phyloP scores from a whole-genome alignment of 2,329 filamentous ascomycete genomes.

The Trichoderma koningii region DNA sequence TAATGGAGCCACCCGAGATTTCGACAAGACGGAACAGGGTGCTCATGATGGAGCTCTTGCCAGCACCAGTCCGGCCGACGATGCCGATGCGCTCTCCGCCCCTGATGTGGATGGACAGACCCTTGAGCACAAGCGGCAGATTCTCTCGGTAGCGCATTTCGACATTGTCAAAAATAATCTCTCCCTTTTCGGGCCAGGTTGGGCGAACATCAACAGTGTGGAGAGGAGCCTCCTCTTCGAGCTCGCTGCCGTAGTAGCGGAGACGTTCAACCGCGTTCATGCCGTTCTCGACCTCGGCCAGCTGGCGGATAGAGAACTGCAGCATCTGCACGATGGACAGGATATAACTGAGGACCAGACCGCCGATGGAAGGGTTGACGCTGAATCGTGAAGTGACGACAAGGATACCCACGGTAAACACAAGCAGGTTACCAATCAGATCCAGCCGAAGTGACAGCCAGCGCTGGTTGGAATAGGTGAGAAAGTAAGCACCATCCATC shows the following conservation, averaged over 20 bases:
- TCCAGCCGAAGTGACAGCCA: constrained; percentile 89
- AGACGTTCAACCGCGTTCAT: constrained; percentile 97
- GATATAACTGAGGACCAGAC: constrained; percentile 90
- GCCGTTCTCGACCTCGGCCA: constrained; percentile 94
- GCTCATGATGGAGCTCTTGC: constrained; percentile 82
- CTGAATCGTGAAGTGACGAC: constrained; percentile 89
- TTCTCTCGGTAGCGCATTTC: constrained; percentile 76
- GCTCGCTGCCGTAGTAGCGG: constrained; percentile 81
- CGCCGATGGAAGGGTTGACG: constrained; percentile 80
- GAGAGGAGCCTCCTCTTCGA: constrained; percentile 87
- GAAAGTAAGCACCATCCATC: constrained; percentile 92
- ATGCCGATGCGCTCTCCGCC: constrained; percentile 81
- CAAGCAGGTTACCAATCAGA: constrained; percentile 76
- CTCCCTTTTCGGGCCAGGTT: constrained; percentile 83
- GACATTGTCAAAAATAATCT: constrained; percentile 74
- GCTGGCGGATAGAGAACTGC: constrained; percentile 89
- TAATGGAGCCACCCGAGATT: constrained; percentile 62
- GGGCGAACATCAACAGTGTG: constrained; percentile 72
- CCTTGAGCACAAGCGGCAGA: constrained; percentile 71
- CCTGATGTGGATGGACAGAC: constrained; percentile 69
- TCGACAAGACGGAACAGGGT: constrained; percentile 77
- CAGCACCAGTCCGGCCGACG: constrained; percentile 78
- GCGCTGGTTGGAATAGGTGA: constrained; percentile 93
- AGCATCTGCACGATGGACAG: constrained; percentile 92
- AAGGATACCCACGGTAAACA: constrained; percentile 85